Percentiles rank a stretch among this genome's conserved stretches.
These are phyloP conservation scores for Lodderomyces oxycetoniae DNA, from an alignment of 1,139 yeast genomes.

Conservation along the genomic window DNA sequence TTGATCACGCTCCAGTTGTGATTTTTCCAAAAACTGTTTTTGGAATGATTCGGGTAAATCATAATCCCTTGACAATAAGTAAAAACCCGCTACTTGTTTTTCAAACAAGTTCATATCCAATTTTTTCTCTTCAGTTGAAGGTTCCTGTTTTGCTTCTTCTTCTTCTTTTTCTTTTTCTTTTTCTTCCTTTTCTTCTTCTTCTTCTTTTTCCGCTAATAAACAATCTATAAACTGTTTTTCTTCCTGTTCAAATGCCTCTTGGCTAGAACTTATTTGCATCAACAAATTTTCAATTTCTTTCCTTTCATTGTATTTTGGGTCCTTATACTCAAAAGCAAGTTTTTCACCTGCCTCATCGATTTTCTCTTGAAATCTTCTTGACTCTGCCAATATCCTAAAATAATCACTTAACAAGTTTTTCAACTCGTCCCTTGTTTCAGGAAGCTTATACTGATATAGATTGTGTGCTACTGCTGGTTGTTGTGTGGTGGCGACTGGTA, in stretches of 20 bases:
- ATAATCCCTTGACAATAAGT: constrained; percentile 69
- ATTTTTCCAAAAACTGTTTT: constrained; percentile 9
- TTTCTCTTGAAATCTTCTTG: constrained; percentile 5
- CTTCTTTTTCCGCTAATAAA: constrained; percentile 7
- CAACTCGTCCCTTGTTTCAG: constrained; percentile 30
- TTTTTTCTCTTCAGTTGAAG: constrained; percentile 5
- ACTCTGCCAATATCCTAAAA: constrained; percentile 16
- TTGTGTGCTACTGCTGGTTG: background rate
- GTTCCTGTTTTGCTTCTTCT: background rate
- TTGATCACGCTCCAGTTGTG: constrained; percentile 5
- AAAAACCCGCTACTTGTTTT: constrained; percentile 71
- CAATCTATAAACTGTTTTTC: constrained; percentile 23
- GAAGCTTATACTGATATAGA: constrained; percentile 15
- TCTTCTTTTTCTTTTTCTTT: background rate
- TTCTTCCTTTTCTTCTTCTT: background rate
- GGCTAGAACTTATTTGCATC: constrained; percentile 26
- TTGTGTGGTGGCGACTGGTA: background rate
- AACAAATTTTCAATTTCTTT: constrained; percentile 30
- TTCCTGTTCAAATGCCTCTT: constrained; percentile 23
- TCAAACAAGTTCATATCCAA: constrained; percentile 52
- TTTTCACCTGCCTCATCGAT: constrained; percentile 14
- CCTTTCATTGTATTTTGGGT: constrained; percentile 22
- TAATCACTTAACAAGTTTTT: constrained; percentile 30
- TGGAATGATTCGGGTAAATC: constrained; percentile 60
- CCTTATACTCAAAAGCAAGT: constrained; percentile 14